These are phyloP conservation scores for Lactarius tabidus DNA, from an alignment of 768 basidiomycete genomes.

Conservation along the genomic window DNA sequence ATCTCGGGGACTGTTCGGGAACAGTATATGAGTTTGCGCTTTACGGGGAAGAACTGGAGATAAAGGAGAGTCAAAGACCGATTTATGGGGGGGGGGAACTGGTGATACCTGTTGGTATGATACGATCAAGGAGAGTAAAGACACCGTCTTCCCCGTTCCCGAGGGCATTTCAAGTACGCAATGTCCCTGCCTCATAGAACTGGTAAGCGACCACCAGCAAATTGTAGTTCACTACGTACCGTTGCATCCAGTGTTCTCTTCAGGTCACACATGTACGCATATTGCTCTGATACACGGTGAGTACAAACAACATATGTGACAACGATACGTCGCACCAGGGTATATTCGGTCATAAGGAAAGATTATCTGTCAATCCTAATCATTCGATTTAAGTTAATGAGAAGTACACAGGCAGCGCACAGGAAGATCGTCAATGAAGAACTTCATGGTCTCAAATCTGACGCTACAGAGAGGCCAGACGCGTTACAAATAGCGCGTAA, in stretches of 20 bases:
- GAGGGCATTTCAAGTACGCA: slow-evolving; percentile 99
- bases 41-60: slow-evolving; percentile 80
- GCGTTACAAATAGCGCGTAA: slow-evolving; percentile 12
- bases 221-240: slow-evolving; percentile 40
- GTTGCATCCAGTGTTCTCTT: slow-evolving; percentile 95
- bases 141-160: slow-evolving; percentile 98
- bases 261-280: slow-evolving; percentile 98
- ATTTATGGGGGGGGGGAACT: neutral
- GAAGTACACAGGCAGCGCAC: slow-evolving; percentile 37
- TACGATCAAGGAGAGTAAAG: slow-evolving; percentile 89
- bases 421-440: slow-evolving; percentile 37
- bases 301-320: slow-evolving; percentile 14
- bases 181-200: slow-evolving; percentile 64
- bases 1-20: slow-evolving; percentile 99
- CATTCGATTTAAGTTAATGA: slow-evolving; percentile 13
- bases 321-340: slow-evolving; percentile 58
- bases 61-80: neutral
- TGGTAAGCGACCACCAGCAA: slow-evolving; percentile 6
- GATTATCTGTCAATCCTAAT: slow-evolving; percentile 53
- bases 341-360: slow-evolving; percentile 96
- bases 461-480: neutral
- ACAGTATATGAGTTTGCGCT: slow-evolving; percentile 95
- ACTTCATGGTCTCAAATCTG: slow-evolving; percentile 32
- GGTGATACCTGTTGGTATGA: slow-evolving; percentile 89
- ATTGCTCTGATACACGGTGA: slow-evolving; percentile 67